These are phyloP conservation scores for Populus nigra DNA, from an alignment of 345 rosid genomes.

Conservation along the genomic window DNA sequence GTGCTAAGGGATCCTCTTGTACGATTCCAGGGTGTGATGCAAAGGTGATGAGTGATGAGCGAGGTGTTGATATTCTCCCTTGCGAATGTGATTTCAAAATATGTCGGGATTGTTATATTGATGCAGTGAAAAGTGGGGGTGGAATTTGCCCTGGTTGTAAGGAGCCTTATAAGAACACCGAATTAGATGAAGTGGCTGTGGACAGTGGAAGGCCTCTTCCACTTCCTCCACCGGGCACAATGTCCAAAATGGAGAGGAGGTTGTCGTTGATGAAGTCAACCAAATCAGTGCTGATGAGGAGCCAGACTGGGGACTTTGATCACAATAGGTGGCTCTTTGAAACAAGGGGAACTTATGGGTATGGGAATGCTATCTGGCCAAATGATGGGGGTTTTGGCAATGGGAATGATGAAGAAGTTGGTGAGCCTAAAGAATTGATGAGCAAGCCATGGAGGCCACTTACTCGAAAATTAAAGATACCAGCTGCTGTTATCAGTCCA, in stretches of 20 bases:
- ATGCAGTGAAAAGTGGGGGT: slow-evolving; percentile 81
- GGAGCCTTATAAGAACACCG: slow-evolving; percentile 77
- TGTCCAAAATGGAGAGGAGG: slow-evolving; percentile 89
- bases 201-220: slow-evolving; percentile 60
- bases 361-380: slow-evolving; percentile 96
- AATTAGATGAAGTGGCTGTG: slow-evolving; percentile 56
- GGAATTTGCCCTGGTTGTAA: slow-evolving; percentile 93
- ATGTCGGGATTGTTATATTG: slow-evolving; percentile 87
- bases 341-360: slow-evolving; percentile 88
- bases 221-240: slow-evolving; percentile 53
- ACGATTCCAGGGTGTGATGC: slow-evolving; percentile 91
- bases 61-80: slow-evolving; percentile 87
- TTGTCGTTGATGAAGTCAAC: slow-evolving; percentile 90
- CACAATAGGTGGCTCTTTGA: slow-evolving; percentile 92
- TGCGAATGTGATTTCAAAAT: slow-evolving; percentile 96
- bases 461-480: slow-evolving; percentile 83
- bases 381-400: slow-evolving; percentile 64
- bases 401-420: slow-evolving; percentile 56
- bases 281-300: slow-evolving; percentile 78
- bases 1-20: slow-evolving; percentile 87
- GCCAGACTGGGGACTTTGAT: slow-evolving; percentile 95
- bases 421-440: slow-evolving; percentile 70
- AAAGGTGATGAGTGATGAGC: slow-evolving; percentile 88
- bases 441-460: slow-evolving; percentile 96
- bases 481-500: slow-evolving; percentile 93